These are phyloP conservation scores for Leccinum rimulosum DNA, from an alignment of 768 basidiomycete species.

Conservation along the genomic window DNA sequence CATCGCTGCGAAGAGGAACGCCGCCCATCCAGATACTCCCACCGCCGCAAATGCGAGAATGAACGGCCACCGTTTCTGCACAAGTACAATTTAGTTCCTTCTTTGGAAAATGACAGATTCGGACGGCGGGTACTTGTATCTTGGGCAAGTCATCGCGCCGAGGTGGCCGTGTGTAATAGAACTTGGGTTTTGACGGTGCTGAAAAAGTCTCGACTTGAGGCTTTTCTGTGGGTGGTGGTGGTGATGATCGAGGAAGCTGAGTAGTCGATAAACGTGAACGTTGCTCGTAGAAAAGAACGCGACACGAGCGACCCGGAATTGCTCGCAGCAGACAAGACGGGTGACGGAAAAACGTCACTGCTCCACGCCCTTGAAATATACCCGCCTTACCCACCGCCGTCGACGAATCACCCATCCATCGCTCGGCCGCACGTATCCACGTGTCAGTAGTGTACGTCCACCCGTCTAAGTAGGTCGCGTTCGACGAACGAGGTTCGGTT, in stretches of 20 bases:
- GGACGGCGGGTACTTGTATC: conserved; percentile 33
- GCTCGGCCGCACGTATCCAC: conserved; percentile 53
- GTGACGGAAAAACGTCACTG: no score
- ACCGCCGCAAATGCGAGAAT: conserved; percentile 46
- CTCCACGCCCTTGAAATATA: conserved; percentile 36
- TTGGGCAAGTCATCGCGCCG: conserved; percentile 40
- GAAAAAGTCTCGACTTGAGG: conserved; percentile 41
- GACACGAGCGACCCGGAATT: conserved; percentile 5
- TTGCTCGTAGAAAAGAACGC: conserved; percentile 9
- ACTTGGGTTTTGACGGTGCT: conserved; percentile 42
- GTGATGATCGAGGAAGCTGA: conserved; percentile 25
- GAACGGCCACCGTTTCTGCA: conserved; percentile 53
- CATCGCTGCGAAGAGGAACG: conserved; percentile 65
- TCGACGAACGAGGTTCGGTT: not conserved
- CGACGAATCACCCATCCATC: conserved; percentile 58
- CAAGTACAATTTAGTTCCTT: not conserved
- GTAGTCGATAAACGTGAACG: conserved; percentile 20
- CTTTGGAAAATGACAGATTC: not conserved
- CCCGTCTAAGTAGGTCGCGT: conserved; percentile 36
- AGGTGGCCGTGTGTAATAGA: conserved; percentile 43
- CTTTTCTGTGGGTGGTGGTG: conserved; percentile 27
- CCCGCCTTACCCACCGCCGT: conserved; percentile 66
- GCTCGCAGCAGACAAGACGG: not conserved
- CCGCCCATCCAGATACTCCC: conserved; percentile 63
- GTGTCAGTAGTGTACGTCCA: conserved; percentile 82